Evolutionary conservation across 2,329 filamentous ascomycete species (phyloP).

Genomic region (Orbilia brochopaga): DNA sequence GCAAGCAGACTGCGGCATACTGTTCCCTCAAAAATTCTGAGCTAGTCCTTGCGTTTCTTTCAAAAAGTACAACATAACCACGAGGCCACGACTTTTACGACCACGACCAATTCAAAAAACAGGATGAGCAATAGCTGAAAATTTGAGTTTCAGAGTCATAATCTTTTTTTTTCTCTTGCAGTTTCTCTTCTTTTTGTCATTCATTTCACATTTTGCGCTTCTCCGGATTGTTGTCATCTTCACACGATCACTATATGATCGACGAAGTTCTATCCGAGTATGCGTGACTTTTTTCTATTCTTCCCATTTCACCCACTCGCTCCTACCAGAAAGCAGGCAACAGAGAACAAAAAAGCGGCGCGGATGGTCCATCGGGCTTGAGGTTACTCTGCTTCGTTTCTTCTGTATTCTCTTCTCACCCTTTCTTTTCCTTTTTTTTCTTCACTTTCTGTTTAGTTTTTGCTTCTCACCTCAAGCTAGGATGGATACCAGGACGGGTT

Average conservation of each 20-base stretch:
- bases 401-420: conserved; percentile 20
- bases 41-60: background rate
- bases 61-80: conserved; percentile 45
- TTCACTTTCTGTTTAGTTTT: conserved; percentile 12
- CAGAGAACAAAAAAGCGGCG: conserved; percentile 20
- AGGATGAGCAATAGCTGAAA: conserved; percentile 33
- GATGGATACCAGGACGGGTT: conserved; percentile 48
- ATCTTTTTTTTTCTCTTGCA: conserved; percentile 16
- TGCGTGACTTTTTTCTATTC: conserved; percentile 9
- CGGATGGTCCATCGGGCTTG: conserved; percentile 32
- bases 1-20: background rate
- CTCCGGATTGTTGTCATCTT: conserved; percentile 9
- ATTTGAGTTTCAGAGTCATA: conserved; percentile 19
- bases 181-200: conserved; percentile 19
- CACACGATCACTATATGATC: conserved; percentile 25
- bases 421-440: too few species aligned
- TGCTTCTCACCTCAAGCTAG: conserved; percentile 25
- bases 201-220: conserved; percentile 26
- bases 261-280: conserved; percentile 8
- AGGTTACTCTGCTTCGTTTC: conserved; percentile 10
- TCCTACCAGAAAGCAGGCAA: background rate
- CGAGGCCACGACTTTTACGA: conserved; percentile 38
- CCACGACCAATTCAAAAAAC: conserved; percentile 40
- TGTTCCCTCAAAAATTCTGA: background rate
- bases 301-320: background rate